A percentile compares a stretch with the other conserved stretches of the same genome.
Evolutionary conservation across 495 filamentous ascomycete genomes (phyloP).

Genomic region (Hypoxylon subgilvum): DNA sequence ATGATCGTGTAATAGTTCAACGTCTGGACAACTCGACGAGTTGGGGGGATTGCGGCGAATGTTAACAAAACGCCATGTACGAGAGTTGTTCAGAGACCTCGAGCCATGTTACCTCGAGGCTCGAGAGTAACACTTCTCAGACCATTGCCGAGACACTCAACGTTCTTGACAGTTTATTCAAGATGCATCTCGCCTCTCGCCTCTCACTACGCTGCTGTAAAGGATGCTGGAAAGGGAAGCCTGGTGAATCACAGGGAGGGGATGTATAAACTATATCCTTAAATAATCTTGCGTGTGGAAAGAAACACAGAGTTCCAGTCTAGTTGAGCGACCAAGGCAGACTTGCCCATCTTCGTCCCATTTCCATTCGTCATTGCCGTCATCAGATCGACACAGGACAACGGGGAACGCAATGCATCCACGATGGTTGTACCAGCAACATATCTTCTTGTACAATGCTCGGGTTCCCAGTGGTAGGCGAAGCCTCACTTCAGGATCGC

Average conservation of each 20-base stretch:
- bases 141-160: background rate
- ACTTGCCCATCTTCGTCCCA: too few species aligned
- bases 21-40: background rate
- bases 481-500: background rate
- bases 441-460: background rate
- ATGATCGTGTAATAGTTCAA: background rate
- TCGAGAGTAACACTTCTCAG: background rate
- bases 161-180: background rate
- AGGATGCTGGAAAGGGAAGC: background rate
- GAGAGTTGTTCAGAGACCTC: background rate
- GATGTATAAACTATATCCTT: background rate
- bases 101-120: constrained; percentile 4
- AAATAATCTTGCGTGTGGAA: background rate
- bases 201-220: background rate
- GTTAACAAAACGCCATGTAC: background rate
- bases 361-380: background rate
- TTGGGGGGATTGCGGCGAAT: background rate
- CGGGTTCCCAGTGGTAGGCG: background rate
- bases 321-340: too few species aligned
- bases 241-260: background rate
- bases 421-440: background rate
- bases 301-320: too few species aligned
- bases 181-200: constrained; percentile 4
- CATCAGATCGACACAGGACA: background rate
- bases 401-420: background rate